Evolutionary conservation across 805 yeast genomes (phyloP), one percentile per base, ranked within the genome.

Genomic region (Yarrowia keelungensis): DNA sequence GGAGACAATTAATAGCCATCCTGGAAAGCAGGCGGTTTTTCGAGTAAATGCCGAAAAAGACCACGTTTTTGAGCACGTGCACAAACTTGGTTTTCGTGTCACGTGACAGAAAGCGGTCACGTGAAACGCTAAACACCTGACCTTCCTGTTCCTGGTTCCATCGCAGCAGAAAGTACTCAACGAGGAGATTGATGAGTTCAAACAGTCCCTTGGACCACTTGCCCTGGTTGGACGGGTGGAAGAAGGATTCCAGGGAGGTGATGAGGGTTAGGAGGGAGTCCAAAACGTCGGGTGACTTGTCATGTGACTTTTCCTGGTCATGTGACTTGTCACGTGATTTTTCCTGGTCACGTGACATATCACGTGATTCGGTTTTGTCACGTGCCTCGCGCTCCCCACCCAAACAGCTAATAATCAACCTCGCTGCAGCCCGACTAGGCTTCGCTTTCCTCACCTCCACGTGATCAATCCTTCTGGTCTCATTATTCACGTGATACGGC

Each of bases 201-300:
- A 96, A 83, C 39, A 94, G 84, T 5, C 88, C 80, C 36, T 83
- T 78, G 0, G 97, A 85, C 98, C 98, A 93, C n/a, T 84, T 83
- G 0, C 97, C 98, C n/a, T 82, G 77, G 76, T 93, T 93, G 0
- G 98, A 92, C 8, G 99, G 99, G 76, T 95, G 98, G 3, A 87
- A 88, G 77, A 89, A 91, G 19, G 97, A 90, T 71, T 86, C 89
- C 7, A 92, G 80, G 0, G 97, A 86, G 67, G 87, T 86, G n/a
- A 89, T 73, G 36, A 90, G 79, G 0, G 86, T 82, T 26, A 81
- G 80, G 5, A 93, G 74, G 61, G 83, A 80, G 16, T 81, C 85
- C 72, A 89, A 75, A 26, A 87, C 81, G 19, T 76, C 81, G 1
- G 15, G 16, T 11, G 53, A 22, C 1, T 46, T 12, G n/a, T 16